A percentile compares a stretch with the other conserved stretches of the same genome.
Conservation (phyloP, 108 stramenopile genomes). For the Ochromonas danica region DNA sequence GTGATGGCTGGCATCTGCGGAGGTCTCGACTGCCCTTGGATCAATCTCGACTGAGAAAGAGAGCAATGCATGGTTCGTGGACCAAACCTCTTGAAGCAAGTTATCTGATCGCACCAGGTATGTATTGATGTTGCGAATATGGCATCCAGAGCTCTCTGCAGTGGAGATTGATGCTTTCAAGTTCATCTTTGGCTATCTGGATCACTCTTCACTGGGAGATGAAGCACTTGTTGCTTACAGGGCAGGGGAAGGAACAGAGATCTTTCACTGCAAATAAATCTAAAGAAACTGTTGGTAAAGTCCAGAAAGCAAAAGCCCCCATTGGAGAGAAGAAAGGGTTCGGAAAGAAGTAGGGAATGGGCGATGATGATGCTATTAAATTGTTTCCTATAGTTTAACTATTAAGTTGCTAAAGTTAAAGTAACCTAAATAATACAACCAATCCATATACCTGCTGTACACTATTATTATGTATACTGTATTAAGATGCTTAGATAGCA, state of each 20-base stretch:
- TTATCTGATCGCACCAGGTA: conserved; percentile 72
- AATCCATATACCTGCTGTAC: too few relatives aligned
- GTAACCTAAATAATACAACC: too few relatives aligned
- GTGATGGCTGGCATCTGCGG: too few relatives aligned
- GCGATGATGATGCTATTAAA: not conserved
- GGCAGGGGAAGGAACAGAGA: not conserved
- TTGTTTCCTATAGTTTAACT: not conserved
- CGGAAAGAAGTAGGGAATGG: not conserved
- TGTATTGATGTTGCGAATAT: conserved; percentile 79
- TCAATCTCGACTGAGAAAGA: too few relatives aligned
- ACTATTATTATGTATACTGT: too few relatives aligned
- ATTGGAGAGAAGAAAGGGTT: not conserved
- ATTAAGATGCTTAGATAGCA: too few relatives aligned
- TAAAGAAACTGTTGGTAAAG: not conserved
- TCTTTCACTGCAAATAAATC: not conserved
- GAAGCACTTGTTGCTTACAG: not conserved
- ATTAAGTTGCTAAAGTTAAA: not conserved
- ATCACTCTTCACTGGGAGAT: not conserved
- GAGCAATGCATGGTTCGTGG: too few relatives aligned
- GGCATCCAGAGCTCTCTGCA: conserved; percentile 84
- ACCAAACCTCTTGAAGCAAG: too few relatives aligned
- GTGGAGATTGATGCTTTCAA: conserved; percentile 70
- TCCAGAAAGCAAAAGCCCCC: not conserved
- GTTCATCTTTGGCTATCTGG: not conserved
- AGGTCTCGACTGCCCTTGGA: too few relatives aligned